Evolutionary conservation across 169 alveolate species (phyloP).

Genomic region (Plasmodium fragile): DNA sequence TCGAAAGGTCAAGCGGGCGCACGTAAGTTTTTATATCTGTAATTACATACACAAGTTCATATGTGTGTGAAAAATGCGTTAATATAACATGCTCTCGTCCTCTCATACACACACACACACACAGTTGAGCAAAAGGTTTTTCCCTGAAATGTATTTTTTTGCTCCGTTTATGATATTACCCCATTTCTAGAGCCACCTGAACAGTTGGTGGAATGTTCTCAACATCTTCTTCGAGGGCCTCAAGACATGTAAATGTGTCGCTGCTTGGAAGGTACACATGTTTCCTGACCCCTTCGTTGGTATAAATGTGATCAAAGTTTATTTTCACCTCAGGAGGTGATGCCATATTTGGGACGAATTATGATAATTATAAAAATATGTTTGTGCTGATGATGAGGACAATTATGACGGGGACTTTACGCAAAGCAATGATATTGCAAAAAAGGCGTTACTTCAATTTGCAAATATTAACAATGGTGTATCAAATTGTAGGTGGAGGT

Average conservation of each 20-base stretch:
- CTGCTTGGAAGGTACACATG: conserved; percentile 82
- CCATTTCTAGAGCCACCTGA: conserved; percentile 53
- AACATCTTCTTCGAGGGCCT: conserved; percentile 77
- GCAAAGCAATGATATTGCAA: not conserved
- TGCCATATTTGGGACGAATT: conserved; percentile 15
- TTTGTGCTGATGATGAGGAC: not conserved
- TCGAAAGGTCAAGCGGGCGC: not conserved
- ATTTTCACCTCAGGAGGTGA: conserved; percentile 3
- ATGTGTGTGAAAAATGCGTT: not conserved
- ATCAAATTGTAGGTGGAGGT: not conserved
- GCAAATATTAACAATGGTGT: not conserved
- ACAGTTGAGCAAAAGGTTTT: not conserved
- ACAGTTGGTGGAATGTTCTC: conserved; percentile 32
- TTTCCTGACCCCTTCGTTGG: conserved; percentile 50
- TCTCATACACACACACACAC: not conserved
- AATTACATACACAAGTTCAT: not conserved
- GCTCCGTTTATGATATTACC: conserved; percentile 29
- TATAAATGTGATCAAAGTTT: conserved; percentile 73
- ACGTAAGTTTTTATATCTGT: not conserved
- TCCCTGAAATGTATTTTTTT: not conserved
- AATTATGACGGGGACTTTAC: not conserved
- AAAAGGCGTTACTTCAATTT: not conserved
- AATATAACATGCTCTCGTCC: not conserved
- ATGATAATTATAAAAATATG: not conserved
- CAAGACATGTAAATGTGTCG: conserved; percentile 83